These are phyloP conservation scores for Oryza punctata DNA, from an alignment of 176 grass and related monocot species.

Conservation along the genomic window DNA sequence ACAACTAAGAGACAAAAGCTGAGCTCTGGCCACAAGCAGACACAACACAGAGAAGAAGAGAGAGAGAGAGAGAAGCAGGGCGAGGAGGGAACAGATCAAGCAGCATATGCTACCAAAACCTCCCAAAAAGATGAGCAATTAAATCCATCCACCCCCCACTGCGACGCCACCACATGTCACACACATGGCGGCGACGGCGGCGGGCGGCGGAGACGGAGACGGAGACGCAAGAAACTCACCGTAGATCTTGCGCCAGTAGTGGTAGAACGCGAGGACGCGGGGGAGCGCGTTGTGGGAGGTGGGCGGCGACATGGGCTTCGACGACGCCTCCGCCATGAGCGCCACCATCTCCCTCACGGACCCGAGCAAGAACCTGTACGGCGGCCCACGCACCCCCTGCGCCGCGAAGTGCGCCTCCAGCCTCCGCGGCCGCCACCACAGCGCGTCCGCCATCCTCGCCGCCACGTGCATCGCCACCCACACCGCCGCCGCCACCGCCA, in stretches of 20 bases:
- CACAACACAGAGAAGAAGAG: conserved; percentile 26
- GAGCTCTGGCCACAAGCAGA: conserved; percentile 38
- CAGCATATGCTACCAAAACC: conserved; percentile 47
- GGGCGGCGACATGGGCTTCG: conserved; percentile 72
- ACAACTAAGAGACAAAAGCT: conserved; percentile 82
- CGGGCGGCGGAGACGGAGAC: too few relatives aligned
- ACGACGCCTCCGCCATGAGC: conserved; percentile 74
- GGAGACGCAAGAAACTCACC: too few relatives aligned
- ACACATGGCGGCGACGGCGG: conserved; percentile 7
- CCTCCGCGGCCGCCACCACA: conserved; percentile 74
- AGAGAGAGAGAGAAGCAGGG: conserved; percentile 33
- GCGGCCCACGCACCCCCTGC: conserved; percentile 77
- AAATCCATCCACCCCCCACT: not conserved
- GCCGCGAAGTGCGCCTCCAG: conserved; percentile 77
- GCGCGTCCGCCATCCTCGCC: conserved; percentile 58
- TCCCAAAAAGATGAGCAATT: conserved; percentile 43
- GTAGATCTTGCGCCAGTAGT: conserved; percentile 94
- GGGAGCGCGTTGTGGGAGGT: conserved; percentile 84
- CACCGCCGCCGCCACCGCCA: not conserved
- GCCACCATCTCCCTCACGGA: conserved; percentile 80
- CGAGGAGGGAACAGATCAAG: conserved; percentile 49
- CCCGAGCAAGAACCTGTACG: conserved; percentile 70
- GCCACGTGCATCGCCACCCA: conserved; percentile 56
- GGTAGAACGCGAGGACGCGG: conserved; percentile 90
- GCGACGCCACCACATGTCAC: not conserved